Base-by-base conservation (phyloP, 495 filamentous ascomycete species). In the Podospora appendiculata region DNA sequence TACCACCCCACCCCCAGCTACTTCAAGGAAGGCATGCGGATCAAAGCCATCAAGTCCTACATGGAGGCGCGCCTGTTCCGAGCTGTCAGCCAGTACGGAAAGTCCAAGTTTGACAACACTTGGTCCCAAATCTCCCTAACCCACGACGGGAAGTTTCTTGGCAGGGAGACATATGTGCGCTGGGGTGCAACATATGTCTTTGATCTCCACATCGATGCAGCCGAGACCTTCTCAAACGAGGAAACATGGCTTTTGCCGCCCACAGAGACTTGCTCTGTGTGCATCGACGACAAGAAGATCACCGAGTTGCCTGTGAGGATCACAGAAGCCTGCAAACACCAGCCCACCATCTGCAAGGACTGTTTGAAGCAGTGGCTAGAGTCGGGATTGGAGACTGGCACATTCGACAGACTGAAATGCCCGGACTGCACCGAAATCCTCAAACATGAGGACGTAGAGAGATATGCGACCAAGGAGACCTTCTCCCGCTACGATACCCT, bases 341-440 rank as follows among this genome's bases (percentile, higher is more conserved):
- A 61, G n/a, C 45, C 61, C 4, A 52, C 50, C 0, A 57, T 61
- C n/a, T 76, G 73, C 54, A 63, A 63, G 17, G 57, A 57, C 3
- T 76, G 73, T 13, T 44, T 72, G 19, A 48, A 56, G 34, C 47
- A 63, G 16, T 72, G 66, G 63, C 67, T 76, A 33, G 33, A 46
- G 10, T 61, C 64, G 2, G 58, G 64, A 25, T 50, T 71, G 32
- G 65, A 71, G 12, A 52, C 48, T 3, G 56, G 57, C 13, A 56
- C 53, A 0, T 71, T 69, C 61, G 61, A 69, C 41, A 62, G 53
- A 14, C 45, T 74, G 3, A 66, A 57, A 35, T 76, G 73, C 33
- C 70, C 70, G 1, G 66, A 70, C 42, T 76, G 71, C 46, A 54
- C 63, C 3, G 61, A 67, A 45, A n/a, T 59, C 5, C 62, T 76